phyloP scores from a whole-genome alignment of 129 eudicot genomes.

The Chrysanthemum lavandulifolium region DNA sequence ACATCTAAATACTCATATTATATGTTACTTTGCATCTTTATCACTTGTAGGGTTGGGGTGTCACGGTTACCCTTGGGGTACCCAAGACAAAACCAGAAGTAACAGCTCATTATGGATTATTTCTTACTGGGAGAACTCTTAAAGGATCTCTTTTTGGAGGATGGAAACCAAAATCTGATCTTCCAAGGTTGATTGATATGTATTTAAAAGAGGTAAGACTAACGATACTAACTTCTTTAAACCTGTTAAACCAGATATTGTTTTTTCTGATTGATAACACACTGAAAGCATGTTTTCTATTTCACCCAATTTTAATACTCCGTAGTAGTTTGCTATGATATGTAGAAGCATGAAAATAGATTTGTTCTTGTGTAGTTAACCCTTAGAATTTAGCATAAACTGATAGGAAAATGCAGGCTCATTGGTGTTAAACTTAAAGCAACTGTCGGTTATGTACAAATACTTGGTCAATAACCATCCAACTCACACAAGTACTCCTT shows the following conservation, averaged over 20 bases:
- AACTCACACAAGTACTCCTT: too few species aligned
- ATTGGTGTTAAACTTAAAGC: too few species aligned
- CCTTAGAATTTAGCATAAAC: too few species aligned
- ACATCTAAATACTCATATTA: background rate
- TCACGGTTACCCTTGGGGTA: constrained; percentile 93
- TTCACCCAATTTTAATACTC: too few species aligned
- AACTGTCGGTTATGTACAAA: too few species aligned
- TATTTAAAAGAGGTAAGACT: constrained; percentile 60
- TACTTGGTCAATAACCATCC: too few species aligned
- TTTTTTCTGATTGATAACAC: too few species aligned
- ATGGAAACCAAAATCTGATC: constrained; percentile 98
- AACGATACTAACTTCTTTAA: background rate
- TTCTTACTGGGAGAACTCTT: constrained; percentile 83
- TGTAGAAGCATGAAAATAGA: too few species aligned
- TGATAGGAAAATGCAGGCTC: too few species aligned
- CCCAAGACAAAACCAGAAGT: constrained; percentile 80
- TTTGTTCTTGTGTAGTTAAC: too few species aligned
- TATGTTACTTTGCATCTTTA: background rate
- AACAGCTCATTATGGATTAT: constrained; percentile 70
- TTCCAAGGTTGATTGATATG: constrained; percentile 80
- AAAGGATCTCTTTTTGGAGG: constrained; percentile 93
- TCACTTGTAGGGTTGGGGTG: constrained; percentile 80
- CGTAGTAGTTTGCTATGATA: too few species aligned
- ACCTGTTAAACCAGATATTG: background rate
- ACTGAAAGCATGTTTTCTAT: too few species aligned